Evolutionary conservation across 352 stramenopile genomes (phyloP).

Genomic region (Globisporangium irregulare): DNA sequence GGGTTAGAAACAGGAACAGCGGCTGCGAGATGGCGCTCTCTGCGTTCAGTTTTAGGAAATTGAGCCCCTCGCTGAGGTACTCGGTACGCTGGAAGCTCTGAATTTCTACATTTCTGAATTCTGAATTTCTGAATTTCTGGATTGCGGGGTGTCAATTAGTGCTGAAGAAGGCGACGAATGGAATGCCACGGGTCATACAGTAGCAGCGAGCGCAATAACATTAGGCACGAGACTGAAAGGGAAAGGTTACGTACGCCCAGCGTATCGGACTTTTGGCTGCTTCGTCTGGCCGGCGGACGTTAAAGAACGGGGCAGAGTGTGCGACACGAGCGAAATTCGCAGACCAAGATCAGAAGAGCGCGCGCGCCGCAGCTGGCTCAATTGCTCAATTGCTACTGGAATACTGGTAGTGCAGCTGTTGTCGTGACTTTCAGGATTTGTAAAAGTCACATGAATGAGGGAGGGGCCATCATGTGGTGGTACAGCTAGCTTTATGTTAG

Average conservation of each 20-base stretch:
- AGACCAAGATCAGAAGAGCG: too few relatives aligned
- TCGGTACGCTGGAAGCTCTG: too few relatives aligned
- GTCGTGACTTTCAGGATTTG: too few relatives aligned
- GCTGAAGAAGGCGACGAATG: neutral
- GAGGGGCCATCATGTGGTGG: too few relatives aligned
- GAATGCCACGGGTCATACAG: neutral
- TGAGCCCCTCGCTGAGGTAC: too few relatives aligned
- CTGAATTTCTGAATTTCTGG: neutral
- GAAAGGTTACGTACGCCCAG: neutral
- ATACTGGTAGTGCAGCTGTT: too few relatives aligned
- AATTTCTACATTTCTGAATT: too few relatives aligned
- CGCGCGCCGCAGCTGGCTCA: too few relatives aligned
- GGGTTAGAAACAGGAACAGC: neutral
- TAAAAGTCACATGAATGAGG: too few relatives aligned
- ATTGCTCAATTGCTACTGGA: too few relatives aligned
- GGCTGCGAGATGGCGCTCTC: neutral
- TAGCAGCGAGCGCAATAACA: neutral
- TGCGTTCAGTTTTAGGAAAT: neutral
- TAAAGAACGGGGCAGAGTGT: neutral
- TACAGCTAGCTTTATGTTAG: too few relatives aligned
- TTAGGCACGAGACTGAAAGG: neutral
- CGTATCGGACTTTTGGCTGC: neutral
- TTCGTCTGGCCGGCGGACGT: neutral
- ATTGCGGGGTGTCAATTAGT: neutral
- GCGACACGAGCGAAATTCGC: neutral